These are phyloP conservation scores for Solanum lycopersicoides DNA, from an alignment of 257 asterid genomes.

Conservation along the genomic window DNA sequence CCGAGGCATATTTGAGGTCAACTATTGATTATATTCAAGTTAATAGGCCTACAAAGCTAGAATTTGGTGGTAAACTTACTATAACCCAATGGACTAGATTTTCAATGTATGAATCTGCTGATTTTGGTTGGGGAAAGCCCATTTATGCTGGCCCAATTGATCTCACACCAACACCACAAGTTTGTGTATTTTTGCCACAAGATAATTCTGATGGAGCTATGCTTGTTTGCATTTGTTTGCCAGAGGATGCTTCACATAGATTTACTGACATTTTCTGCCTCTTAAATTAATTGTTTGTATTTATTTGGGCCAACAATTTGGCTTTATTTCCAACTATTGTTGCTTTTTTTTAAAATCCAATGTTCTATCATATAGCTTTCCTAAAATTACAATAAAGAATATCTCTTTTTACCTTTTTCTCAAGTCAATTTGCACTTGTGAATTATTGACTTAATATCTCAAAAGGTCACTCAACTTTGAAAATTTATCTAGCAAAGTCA, in stretches of 20 bases:
- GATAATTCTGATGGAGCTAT: constrained; percentile 42
- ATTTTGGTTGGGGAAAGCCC: constrained; percentile 92
- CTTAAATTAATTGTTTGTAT: neutral
- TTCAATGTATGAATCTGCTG: constrained; percentile 59
- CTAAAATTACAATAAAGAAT: neutral
- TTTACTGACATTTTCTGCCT: constrained; percentile 37
- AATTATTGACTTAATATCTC: no score
- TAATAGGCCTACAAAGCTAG: constrained; percentile 69
- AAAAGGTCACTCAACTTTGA: no score
- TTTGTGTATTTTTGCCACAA: constrained; percentile 66
- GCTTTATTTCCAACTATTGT: neutral
- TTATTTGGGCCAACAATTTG: neutral
- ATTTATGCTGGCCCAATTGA: constrained; percentile 82
- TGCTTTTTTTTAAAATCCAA: neutral
- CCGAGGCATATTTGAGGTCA: constrained; percentile 75
- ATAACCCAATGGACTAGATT: constrained; percentile 95
- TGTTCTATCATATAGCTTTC: neutral
- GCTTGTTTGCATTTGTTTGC: constrained; percentile 86
- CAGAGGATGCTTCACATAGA: constrained; percentile 47
- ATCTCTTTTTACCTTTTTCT: neutral
- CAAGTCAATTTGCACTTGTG: neutral
- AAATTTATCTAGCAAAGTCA: no score
- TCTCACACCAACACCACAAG: constrained; percentile 82
- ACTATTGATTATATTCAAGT: constrained; percentile 60
- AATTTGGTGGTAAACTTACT: constrained; percentile 69